These are phyloP conservation scores for Sclerotinia glacialis DNA, from an alignment of 2,329 filamentous ascomycete species.

Conservation along the genomic window DNA sequence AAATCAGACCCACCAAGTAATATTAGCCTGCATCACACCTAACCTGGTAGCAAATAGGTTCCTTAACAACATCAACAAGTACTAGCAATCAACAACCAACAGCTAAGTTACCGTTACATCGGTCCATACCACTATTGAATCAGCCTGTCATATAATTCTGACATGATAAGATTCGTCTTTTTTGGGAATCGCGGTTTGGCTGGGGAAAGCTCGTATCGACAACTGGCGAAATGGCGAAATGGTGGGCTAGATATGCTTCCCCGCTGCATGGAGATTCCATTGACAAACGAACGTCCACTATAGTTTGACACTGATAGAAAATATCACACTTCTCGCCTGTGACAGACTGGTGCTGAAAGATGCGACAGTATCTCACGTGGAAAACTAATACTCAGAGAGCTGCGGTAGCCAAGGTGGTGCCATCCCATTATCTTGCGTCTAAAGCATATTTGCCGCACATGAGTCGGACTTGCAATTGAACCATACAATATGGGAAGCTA, in stretches of 20 bases:
- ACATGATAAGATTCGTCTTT: constrained; percentile 3
- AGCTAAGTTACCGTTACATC: not conserved
- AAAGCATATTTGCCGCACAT: not conserved
- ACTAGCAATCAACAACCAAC: not conserved
- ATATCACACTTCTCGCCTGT: not conserved
- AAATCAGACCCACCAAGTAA: not conserved
- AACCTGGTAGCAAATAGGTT: not conserved
- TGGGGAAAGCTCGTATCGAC: not conserved
- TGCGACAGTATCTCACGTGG: not conserved
- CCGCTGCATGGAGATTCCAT: constrained; percentile 2
- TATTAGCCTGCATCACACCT: not conserved
- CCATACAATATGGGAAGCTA: not conserved
- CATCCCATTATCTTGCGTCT: not conserved
- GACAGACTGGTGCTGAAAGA: not conserved
- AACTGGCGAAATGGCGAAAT: not conserved
- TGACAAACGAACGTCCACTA: not conserved
- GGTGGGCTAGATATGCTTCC: not conserved
- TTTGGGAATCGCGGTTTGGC: not conserved
- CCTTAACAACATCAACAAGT: not conserved
- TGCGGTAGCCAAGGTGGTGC: not conserved
- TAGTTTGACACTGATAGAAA: not conserved
- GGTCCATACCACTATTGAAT: not conserved
- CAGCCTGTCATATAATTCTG: not conserved
- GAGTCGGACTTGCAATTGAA: not conserved
- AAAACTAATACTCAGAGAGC: not conserved